These are phyloP conservation scores for Malus sylvestris DNA, from an alignment of 306 rosid species.

Conservation along the genomic window DNA sequence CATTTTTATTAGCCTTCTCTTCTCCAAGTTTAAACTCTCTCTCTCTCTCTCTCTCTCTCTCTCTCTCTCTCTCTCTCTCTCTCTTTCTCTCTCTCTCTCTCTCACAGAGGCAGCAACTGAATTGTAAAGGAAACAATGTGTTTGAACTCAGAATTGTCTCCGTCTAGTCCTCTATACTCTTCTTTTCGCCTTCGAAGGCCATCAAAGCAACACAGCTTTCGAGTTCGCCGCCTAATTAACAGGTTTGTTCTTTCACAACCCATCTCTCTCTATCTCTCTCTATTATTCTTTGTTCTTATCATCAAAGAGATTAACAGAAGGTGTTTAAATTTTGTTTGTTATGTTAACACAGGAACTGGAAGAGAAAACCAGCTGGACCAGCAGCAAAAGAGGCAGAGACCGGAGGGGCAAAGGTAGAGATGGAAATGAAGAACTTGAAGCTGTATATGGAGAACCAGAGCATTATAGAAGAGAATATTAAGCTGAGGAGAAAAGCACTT, in stretches of 20 bases:
- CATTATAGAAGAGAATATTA: constrained; percentile 66
- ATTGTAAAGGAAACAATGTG: constrained; percentile 26
- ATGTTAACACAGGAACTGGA: constrained; percentile 28
- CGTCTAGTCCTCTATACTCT: constrained; percentile 10
- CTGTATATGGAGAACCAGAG: constrained; percentile 56
- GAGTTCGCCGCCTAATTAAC: constrained; percentile 31
- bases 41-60: too few species aligned
- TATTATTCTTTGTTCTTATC: background rate
- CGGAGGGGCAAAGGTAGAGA: constrained; percentile 29
- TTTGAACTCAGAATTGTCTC: constrained; percentile 29
- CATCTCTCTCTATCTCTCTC: background rate
- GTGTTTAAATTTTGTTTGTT: background rate
- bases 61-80: background rate
- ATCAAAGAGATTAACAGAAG: background rate
- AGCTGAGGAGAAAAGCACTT: constrained; percentile 64
- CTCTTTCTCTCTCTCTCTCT: constrained; percentile 25
- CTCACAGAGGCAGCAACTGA: constrained; percentile 3
- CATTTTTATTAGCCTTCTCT: background rate
- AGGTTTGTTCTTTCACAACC: constrained; percentile 32
- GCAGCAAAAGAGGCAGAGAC: constrained; percentile 19
- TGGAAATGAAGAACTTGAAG: constrained; percentile 62
- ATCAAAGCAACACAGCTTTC: constrained; percentile 30
- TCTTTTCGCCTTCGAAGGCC: constrained; percentile 22
- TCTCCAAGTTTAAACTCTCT: background rate
- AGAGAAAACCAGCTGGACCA: constrained; percentile 27